Evolutionary conservation across 345 rosid genomes (phyloP), one percentile per base, ranked within the genome.

Genomic region (Boechera retrofracta): DNA sequence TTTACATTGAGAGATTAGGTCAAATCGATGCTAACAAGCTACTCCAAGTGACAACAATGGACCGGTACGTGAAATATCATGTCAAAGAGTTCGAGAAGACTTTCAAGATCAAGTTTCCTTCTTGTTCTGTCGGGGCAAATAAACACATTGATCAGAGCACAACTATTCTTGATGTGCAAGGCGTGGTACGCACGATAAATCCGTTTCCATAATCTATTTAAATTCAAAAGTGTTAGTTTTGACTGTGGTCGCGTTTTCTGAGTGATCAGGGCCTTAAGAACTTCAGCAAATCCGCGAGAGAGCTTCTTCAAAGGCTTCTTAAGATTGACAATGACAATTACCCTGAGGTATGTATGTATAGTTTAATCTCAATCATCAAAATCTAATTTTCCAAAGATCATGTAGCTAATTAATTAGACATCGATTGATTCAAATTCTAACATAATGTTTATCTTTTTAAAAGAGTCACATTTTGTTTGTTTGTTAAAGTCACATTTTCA

Each of bases 71-170:
- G 63, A 96, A 82, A 77, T 93, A 96, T 80, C 99, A 96, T 75
- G 99, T 96, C 57, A 85, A 82, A 69, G 99, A 93, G 84, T 96
- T 96, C 74, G 98, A 96, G 89, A 96, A 86, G 81, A 83, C 93
- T 75, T 90, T 96, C 78, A 73, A 81, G 7, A 55, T 91, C 77
- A 96, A 96, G 89, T 96, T 96, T 75, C 98, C 97, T 52, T 89
- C 99, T 67, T 96, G 99, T 72, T 86, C 96, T 9, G 86, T 93
- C 48, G 97, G 98, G 53, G 93, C 98, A 35, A 93, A 90, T 78
- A 93, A 93, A 82, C 98, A 93, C 79, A 96, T 96, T 66, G 98
- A 96, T 81, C 91, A 96, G 67, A 96, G 89, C 86, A 93, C 97
- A 53, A 91, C 97, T 39, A 93, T 96, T 83, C 90, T 96, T 76